Evolutionary conservation across 129 eudicot species (phyloP), one percentile per base, ranked within the genome.

Genomic region (Arctium minus): DNA sequence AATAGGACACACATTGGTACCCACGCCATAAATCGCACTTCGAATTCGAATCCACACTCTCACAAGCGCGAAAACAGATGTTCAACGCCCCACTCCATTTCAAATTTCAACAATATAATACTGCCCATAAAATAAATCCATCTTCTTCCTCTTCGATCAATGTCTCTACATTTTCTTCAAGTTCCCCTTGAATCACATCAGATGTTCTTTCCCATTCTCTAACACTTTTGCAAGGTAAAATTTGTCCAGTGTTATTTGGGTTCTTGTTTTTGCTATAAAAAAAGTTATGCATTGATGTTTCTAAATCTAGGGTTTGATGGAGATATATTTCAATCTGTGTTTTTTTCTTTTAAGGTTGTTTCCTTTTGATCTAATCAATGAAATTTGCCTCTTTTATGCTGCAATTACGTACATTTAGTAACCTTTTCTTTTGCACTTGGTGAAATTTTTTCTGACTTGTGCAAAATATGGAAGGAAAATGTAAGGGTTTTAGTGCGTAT

Each of bases 1-100:
- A 81, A 73, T 73, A 72, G 71, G 85, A 81, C 79, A 81, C 74
- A 29, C 79, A 42, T 81, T 30, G 79, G 73, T 11, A 81, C 84
- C 79, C 78, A 81, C 79, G 9, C 67, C 79, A 62, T 64, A 42
- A 31, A n/a, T 73, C 60, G 8, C 84, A 73, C 72, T 73, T 62
- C 77, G 79, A 81, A 81, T 81, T 81, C 84, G 73, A 81, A 81
- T 38, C 60, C 85, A 39, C 72, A 81, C 84, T 72, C 78, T 81
- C 84, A 81, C 38, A 81, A 73, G 79, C 85, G 85, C 85, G 85
- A 81, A 81, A 81, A 73, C 79, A 81, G 85, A 81, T 79, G 79
- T 73, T 7, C 73, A 70, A 79, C n/a, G 44, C 39, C 44, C 65
- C 70, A 33, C 62, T 67, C 37, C 44, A 42, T 80, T 72, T 81